Base-by-base conservation (phyloP, 1,284 basidiomycete species). In the Apiotrichum gracile region DNA sequence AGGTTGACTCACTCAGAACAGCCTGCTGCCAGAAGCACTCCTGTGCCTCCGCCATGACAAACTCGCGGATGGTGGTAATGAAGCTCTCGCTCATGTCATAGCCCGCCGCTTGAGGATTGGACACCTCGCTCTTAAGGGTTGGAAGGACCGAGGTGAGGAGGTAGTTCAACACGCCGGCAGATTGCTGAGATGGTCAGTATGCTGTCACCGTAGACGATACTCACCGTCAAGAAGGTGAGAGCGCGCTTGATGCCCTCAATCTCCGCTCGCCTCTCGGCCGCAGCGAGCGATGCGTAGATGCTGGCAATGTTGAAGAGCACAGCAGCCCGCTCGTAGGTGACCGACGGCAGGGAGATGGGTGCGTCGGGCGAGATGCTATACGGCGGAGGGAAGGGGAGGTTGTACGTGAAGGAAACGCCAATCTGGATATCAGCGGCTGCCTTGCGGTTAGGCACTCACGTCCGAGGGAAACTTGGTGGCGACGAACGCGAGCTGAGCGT, bases 11-110 rank as follows among this genome's bases (percentile, higher is more conserved):
- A 89, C 91, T 87, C 58, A 90, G 76, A 59, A 88, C 86, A 7
- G 91, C 93, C 62, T 87, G 84, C 69, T 96, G 92, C 93, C 94
- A 97, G 50, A 86, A 89, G 67, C 91, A 96, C 77, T 98, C 94
- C 67, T 97, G 93, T 0, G 92, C 93, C 75, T 97, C 91, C 0
- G 91, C 91, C 1, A 97, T 80, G 82, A 91, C 88, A 51, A 97
- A 80, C 60, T 78, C 81, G 63, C 88, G 82, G 22, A 97, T 68
- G 22, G 83, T 79, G 40, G 78, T 78, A 22, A 91, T 66, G 61
- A 86, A 84, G 0, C 81, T 68, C 34, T 78, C 74, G 0, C 83
- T 82, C 45, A 94, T 78, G 72, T 94, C 88, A 24, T 73, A 67
- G 37, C 71, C 68, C 14, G 67, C 62, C 44, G 70, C 64, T 61